These are phyloP conservation scores for Cantharellus cinnabarinus DNA, from an alignment of 768 basidiomycete species.

Conservation along the genomic window DNA sequence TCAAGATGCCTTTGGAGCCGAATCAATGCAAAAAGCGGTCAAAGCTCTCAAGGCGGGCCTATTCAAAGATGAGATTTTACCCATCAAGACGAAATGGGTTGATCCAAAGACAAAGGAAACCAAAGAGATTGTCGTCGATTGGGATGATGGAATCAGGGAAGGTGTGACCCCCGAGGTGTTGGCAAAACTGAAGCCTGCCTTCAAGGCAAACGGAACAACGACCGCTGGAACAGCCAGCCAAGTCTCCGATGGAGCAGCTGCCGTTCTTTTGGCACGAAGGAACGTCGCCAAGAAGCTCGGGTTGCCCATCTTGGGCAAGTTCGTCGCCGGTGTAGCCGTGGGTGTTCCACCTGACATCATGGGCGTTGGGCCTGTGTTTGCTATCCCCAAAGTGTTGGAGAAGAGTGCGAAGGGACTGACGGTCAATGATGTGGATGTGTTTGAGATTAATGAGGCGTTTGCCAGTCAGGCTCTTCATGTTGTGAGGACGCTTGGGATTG, in stretches of 20 bases:
- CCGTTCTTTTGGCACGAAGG: conserved; percentile 65
- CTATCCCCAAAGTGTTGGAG: conserved; percentile 56
- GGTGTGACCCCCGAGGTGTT: conserved; percentile 66
- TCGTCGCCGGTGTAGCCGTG: conserved; percentile 41
- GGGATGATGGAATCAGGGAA: conserved; percentile 71
- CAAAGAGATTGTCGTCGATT: conserved; percentile 45
- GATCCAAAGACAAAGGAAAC: conserved; percentile 59
- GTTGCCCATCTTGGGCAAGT: conserved; percentile 77
- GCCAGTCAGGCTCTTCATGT: conserved; percentile 50
- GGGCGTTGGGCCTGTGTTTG: conserved; percentile 82
- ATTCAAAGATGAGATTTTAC: conserved; percentile 70
- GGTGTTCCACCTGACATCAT: conserved; percentile 73
- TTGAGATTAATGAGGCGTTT: conserved; percentile 84
- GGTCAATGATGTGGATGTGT: conserved; percentile 66
- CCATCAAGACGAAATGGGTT: conserved; percentile 44
- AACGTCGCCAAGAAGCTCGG: conserved; percentile 63
- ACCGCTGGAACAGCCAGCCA: conserved; percentile 80
- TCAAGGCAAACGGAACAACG: conserved; percentile 50
- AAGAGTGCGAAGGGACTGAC: conserved; percentile 33
- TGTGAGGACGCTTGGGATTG: conserved; percentile 46
- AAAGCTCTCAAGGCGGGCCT: conserved; percentile 60
- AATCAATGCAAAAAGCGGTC: conserved; percentile 69
- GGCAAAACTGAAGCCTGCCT: conserved; percentile 70
- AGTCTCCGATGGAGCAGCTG: conserved; percentile 82
- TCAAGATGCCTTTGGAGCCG: conserved; percentile 76